phyloP scores from a whole-genome alignment of 2,329 filamentous ascomycete genomes.

The Pestalotiopsis sp. region DNA sequence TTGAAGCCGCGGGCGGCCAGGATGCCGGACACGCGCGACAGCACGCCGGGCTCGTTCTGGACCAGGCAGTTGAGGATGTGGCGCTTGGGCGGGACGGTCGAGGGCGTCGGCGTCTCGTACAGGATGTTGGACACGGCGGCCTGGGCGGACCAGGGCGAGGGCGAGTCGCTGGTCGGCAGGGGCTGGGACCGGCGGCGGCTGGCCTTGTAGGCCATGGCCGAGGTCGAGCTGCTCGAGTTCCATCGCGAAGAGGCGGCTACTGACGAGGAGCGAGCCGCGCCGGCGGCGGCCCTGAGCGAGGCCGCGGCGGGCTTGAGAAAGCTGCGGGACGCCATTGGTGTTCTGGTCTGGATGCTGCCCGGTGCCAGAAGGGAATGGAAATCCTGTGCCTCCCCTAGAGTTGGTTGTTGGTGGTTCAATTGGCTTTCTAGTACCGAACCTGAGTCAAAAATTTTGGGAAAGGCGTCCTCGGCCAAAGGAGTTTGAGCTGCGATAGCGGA shows the following conservation, averaged over 20 bases:
- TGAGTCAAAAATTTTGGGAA: constrained; percentile 13
- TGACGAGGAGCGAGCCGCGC: constrained; percentile 16
- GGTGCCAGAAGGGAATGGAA: constrained; percentile 20
- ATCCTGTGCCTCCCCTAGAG: constrained; percentile 17
- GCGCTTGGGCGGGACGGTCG: constrained; percentile 80
- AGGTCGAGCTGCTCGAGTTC: constrained; percentile 69
- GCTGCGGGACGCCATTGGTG: constrained; percentile 30
- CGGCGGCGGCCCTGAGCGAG: constrained; percentile 21
- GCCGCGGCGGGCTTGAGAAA: constrained; percentile 23
- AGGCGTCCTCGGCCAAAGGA: constrained; percentile 1
- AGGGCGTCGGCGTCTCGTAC: constrained; percentile 92
- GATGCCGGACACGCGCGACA: constrained; percentile 95
- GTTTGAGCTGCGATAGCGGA: constrained; percentile 11
- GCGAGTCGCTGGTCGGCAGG: constrained; percentile 74
- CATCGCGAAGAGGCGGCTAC: constrained; percentile 19
- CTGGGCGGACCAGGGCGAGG: constrained; percentile 83
- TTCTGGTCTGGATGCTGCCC: constrained; percentile 17
- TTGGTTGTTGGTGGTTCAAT: constrained; percentile 21
- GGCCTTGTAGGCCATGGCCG: constrained; percentile 95
- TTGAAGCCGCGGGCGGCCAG: constrained; percentile 96
- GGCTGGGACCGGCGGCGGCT: constrained; percentile 87
- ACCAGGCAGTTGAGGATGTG: constrained; percentile 98
- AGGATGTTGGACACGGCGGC: constrained; percentile 97
- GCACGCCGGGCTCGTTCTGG: constrained; percentile 96
- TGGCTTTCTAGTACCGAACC: constrained; percentile 22